A percentile compares a stretch with the other conserved stretches of the same genome.
Evolutionary conservation across 495 filamentous ascomycete species (phyloP).

Genomic region (Penicillium manginii): DNA sequence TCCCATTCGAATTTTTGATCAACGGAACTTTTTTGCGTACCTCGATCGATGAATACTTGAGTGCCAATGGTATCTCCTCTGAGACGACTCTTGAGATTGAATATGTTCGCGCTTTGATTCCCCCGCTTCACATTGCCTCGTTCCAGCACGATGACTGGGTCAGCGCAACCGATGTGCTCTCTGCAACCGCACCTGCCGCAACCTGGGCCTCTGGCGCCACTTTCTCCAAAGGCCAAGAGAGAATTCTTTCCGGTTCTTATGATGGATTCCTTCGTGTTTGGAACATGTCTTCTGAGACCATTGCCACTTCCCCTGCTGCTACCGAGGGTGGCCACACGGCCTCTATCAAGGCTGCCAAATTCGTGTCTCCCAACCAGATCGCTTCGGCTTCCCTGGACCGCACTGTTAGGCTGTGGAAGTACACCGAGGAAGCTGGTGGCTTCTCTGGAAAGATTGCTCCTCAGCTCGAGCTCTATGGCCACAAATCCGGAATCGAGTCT

Average conservation of each 20-base stretch:
- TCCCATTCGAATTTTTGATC: constrained; percentile 95
- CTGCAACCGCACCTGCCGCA: constrained; percentile 63
- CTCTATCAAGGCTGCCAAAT: constrained; percentile 78
- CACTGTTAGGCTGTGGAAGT: constrained; percentile 86
- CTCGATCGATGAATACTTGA: constrained; percentile 87
- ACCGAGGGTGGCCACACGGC: constrained; percentile 71
- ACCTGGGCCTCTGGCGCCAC: constrained; percentile 52
- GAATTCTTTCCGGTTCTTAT: constrained; percentile 86
- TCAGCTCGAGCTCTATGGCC: constrained; percentile 83
- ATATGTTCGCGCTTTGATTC: constrained; percentile 89
- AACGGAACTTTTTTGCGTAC: constrained; percentile 88
- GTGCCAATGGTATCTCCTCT: constrained; percentile 79
- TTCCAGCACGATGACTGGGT: constrained; percentile 99
- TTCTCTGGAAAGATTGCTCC: constrained; percentile 69
- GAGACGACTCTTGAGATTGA: constrained; percentile 86
- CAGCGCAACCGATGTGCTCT: constrained; percentile 84
- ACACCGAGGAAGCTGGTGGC: constrained; percentile 64
- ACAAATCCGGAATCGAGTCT: constrained; percentile 73
- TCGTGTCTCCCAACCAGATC: constrained; percentile 73
- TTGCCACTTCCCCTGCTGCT: constrained; percentile 68
- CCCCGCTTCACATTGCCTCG: constrained; percentile 80
- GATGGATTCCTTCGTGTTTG: constrained; percentile 87
- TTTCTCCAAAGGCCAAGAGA: constrained; percentile 55
- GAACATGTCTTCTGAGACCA: constrained; percentile 78
- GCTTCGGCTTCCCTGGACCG: constrained; percentile 82